Base-by-base conservation (phyloP, 768 basidiomycete genomes). In the Galerina marginata region DNA sequence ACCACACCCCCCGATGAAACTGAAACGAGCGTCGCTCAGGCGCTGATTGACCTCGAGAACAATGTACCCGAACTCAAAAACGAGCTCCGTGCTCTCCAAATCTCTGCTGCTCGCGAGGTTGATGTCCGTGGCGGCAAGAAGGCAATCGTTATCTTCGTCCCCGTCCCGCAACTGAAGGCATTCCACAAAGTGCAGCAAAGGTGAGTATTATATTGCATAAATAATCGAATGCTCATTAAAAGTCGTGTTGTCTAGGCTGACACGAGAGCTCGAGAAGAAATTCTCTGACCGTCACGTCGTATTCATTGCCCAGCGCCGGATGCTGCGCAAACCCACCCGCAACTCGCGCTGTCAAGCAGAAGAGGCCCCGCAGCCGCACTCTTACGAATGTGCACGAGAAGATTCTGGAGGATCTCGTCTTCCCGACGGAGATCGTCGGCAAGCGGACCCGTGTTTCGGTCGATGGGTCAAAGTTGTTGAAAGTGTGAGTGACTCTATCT, bases 121-220 rank as follows among this genome's bases (percentile, higher is more conserved):
- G 97, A 99, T 74, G 96, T 99, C 69, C 93, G 95, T 71, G 97
- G 96, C 64, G 97, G 97, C 74, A 98, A 97, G 84, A 99, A 99
- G 85, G 97, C 97, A 54, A 96, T 99, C 71, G 94, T 99, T 64
- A 83, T 99, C 77, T 99, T 99, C 73, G 96, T 99, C 48, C 97
- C 97, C 58, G 91, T 96, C 51, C 95, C 96, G 66, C 94, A 96
- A 79, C 76, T 96, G 78, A 98, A 98, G 83, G 96, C 96, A 14
- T 99, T 96, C 91, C 94, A 91, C 82, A 99, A 96, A 81, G 84
- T 99, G 69, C 97, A 99, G 81, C 89, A 89, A 74, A 91, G 96
- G 95, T 97, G 72, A 58, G 83, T 69, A 44, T 43, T 48, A 29
- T 54, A 20, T 49, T 20, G 40, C 33, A 54, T 56, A 56, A 25